These are phyloP conservation scores for Haberlea rhodopensis DNA, from an alignment of 257 asterid species.

Conservation along the genomic window DNA sequence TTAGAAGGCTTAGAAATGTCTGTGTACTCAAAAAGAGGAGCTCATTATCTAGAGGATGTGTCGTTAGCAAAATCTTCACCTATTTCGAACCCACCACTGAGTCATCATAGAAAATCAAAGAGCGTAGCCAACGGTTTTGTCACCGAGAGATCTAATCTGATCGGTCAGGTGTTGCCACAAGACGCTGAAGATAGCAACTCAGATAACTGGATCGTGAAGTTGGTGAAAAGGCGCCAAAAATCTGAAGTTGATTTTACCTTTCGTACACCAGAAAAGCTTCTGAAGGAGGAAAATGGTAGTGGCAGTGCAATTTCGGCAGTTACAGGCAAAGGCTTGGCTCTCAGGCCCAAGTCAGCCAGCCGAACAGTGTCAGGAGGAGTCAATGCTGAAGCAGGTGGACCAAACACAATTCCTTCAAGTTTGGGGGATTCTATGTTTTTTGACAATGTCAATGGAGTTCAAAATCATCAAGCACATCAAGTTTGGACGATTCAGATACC, in stretches of 20 bases:
- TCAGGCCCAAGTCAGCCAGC: conserved; percentile 64
- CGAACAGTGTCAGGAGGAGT: conserved; percentile 38
- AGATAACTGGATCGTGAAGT: too few relatives aligned
- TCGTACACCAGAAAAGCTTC: too few relatives aligned
- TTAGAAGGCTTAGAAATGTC: conserved; percentile 68
- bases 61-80: conserved; percentile 38
- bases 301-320: too few relatives aligned
- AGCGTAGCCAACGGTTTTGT: conserved; percentile 58
- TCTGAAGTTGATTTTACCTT: too few relatives aligned
- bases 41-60: conserved; percentile 51
- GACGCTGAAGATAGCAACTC: too few relatives aligned
- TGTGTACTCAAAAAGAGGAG: conserved; percentile 42
- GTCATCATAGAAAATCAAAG: too few relatives aligned
- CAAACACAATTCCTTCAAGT: conserved; percentile 37
- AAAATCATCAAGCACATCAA: conserved; percentile 71
- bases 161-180: too few relatives aligned
- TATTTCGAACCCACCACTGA: too few relatives aligned
- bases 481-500: conserved; percentile 66
- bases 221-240: too few relatives aligned
- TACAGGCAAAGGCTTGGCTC: conserved; percentile 65
- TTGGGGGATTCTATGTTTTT: conserved; percentile 48
- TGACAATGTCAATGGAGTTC: conserved; percentile 41
- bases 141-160: conserved; percentile 36
- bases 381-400: conserved; percentile 51
- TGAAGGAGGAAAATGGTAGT: too few relatives aligned